Evolutionary conservation across 2,329 filamentous ascomycete genomes (phyloP), one percentile per base, ranked within the genome.

Genomic region (Fusarium kyushuense): DNA sequence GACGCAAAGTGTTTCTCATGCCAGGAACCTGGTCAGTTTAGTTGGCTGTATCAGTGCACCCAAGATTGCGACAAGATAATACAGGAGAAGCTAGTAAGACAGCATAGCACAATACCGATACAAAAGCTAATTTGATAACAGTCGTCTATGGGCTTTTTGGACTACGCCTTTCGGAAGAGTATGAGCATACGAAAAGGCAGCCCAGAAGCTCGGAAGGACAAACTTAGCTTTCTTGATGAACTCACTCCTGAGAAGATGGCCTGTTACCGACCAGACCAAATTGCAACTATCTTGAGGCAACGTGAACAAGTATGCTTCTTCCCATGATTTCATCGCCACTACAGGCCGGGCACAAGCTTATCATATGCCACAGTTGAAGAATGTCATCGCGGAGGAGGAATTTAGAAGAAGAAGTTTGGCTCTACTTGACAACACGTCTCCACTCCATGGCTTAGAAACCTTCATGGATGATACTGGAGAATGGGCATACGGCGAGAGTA

Each of bases 21-120:
- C 72, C 79, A 80, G 38, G 79, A 79, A 40, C 76, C 77, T 2
- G 86, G 90, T 1, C 78, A 83, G 17, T 82, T 90, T 54, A 91
- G 91, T 27, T 96, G 90, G 87, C 79, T 96, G 23, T 96, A 92
- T 76, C 83, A 85, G 61, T 96, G 93, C 77, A 86, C 84, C 14
- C 87, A 92, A 75, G 91, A 94, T 71, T 80, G 80, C 13, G 82
- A 86, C 30, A 78, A 81, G 48, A 70, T 79, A 46, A 75, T 78
- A 25, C 79, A 79, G 54, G 69, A 75, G 40, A 67, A 72, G 9
- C 63, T 72, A 35, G 70, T 63, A 16, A 64, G 71, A 55, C 4
- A 32, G 30, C 6, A 25, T 33, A 16, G 17, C 16, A 9, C 16
- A 12, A 35, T 30, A 19, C 27, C 8, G 7, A 13, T 42, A 21